These are phyloP conservation scores for Penicillium sp. DNA, from an alignment of 2,329 filamentous ascomycete species.

Conservation along the genomic window DNA sequence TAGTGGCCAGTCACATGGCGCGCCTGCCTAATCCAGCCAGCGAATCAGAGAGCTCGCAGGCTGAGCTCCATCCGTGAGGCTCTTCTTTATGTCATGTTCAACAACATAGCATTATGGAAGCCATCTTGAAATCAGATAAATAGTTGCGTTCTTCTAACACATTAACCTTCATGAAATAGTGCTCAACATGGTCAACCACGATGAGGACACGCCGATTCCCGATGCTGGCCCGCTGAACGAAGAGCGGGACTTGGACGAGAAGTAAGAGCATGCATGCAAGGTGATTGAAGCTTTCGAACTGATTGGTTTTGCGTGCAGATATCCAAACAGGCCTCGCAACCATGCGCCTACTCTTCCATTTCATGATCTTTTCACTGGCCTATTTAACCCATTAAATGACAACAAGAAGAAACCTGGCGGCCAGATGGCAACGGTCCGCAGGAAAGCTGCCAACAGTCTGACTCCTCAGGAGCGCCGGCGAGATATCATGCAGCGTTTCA, in stretches of 20 bases:
- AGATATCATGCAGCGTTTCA: constrained; percentile 80
- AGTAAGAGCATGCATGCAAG: constrained; percentile 27
- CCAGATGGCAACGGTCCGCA: constrained; percentile 39
- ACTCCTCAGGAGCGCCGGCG: constrained; percentile 74
- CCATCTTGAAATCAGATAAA: not conserved
- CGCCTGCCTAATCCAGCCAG: not conserved
- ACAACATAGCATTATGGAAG: too few species aligned
- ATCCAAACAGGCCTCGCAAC: constrained; percentile 78
- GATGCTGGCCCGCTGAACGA: constrained; percentile 17
- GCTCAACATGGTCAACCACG: constrained; percentile 2
- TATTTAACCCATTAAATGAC: constrained; percentile 79
- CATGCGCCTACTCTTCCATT: constrained; percentile 76
- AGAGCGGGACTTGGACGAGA: constrained; percentile 48
- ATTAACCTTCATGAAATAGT: not conserved
- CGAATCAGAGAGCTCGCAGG: not conserved
- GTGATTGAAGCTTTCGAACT: not conserved
- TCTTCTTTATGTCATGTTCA: not conserved
- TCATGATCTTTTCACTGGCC: constrained; percentile 66
- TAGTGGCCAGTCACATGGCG: too few species aligned
- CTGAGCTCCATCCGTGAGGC: not conserved
- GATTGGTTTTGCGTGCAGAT: constrained; percentile 47
- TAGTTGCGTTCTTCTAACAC: not conserved
- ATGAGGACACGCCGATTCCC: constrained; percentile 7
- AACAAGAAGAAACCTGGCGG: constrained; percentile 68
- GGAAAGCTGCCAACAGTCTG: constrained; percentile 54